A percentile compares a stretch with the other conserved stretches of the same genome.
These are phyloP conservation scores for Phytophthora vignae DNA, from an alignment of 352 stramenopile species.

Conservation along the genomic window DNA sequence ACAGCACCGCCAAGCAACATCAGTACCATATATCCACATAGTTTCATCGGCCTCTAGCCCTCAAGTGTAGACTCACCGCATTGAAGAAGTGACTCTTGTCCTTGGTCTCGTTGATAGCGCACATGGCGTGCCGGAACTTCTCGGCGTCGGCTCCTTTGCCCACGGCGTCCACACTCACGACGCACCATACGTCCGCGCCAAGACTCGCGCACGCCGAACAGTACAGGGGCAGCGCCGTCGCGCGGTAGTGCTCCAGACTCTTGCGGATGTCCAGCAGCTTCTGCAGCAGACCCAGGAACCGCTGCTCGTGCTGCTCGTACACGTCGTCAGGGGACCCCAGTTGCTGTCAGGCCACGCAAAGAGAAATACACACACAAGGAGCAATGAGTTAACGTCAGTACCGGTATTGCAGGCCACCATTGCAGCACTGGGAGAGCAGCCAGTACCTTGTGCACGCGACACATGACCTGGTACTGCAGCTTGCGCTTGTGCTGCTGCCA, in stretches of 20 bases:
- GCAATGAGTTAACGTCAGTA: not conserved
- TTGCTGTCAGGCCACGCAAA: conserved; percentile 38
- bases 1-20: not conserved
- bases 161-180: conserved; percentile 71
- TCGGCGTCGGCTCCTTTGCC: conserved; percentile 70
- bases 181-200: conserved; percentile 77
- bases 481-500: conserved; percentile 73
- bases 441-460: conserved; percentile 61
- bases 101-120: conserved; percentile 79
- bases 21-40: not conserved
- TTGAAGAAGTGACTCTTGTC: conserved; percentile 84
- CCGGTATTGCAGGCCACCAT: not conserved
- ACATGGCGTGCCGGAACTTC: conserved; percentile 80
- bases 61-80: conserved; percentile 37
- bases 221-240: conserved; percentile 65
- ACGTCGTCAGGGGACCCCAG: conserved; percentile 59
- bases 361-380: not conserved
- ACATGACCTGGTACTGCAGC: conserved; percentile 63
- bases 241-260: conserved; percentile 74
- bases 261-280: conserved; percentile 79
- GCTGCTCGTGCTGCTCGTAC: conserved; percentile 78
- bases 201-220: conserved; percentile 69
- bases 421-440: not conserved
- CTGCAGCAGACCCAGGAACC: conserved; percentile 70
- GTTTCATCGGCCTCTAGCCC: not conserved